Conservation (phyloP, 2,329 filamentous ascomycete genomes). For the Penicillium digitatum region DNA sequence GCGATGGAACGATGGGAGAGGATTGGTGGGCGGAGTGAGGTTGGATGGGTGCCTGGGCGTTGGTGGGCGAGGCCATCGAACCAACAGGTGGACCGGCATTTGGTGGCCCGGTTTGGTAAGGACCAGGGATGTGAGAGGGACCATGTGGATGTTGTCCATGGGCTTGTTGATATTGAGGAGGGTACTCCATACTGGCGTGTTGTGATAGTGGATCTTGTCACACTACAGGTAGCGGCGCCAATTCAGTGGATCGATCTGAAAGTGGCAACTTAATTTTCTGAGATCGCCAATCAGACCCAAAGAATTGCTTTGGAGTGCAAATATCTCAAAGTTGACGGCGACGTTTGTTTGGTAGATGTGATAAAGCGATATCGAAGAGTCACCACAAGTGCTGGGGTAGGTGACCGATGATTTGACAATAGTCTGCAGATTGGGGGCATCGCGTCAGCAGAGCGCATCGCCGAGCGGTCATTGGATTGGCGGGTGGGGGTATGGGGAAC, state of each 20-base stretch:
- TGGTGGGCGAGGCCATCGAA: slow-evolving; percentile 69
- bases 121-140: slow-evolving; percentile 54
- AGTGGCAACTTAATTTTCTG: slow-evolving; percentile 4
- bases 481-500: slow-evolving; percentile 23
- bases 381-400: slow-evolving; percentile 23
- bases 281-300: slow-evolving; percentile 20
- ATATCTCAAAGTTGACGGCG: slow-evolving; percentile 22
- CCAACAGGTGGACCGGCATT: slow-evolving; percentile 44
- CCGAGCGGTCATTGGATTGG: slow-evolving; percentile 42
- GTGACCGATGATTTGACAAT: slow-evolving; percentile 42
- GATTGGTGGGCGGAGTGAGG: slow-evolving; percentile 61
- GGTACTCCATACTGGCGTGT: slow-evolving; percentile 65
- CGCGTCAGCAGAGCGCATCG: slow-evolving; percentile 46
- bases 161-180: slow-evolving; percentile 66
- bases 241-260: slow-evolving; percentile 14
- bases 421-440: slow-evolving; percentile 39
- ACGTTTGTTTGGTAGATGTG: slow-evolving; percentile 24
- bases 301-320: slow-evolving; percentile 14
- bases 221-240: slow-evolving; percentile 20
- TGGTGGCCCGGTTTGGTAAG: slow-evolving; percentile 60
- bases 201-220: slow-evolving; percentile 27
- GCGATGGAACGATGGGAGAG: slow-evolving; percentile 75
- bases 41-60: slow-evolving; percentile 63
- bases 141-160: slow-evolving; percentile 60
- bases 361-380: slow-evolving; percentile 26